A percentile compares a stretch with the other conserved stretches of the same genome.
These are phyloP conservation scores for Lentinula edodes DNA, from an alignment of 768 basidiomycete species.

Conservation along the genomic window DNA sequence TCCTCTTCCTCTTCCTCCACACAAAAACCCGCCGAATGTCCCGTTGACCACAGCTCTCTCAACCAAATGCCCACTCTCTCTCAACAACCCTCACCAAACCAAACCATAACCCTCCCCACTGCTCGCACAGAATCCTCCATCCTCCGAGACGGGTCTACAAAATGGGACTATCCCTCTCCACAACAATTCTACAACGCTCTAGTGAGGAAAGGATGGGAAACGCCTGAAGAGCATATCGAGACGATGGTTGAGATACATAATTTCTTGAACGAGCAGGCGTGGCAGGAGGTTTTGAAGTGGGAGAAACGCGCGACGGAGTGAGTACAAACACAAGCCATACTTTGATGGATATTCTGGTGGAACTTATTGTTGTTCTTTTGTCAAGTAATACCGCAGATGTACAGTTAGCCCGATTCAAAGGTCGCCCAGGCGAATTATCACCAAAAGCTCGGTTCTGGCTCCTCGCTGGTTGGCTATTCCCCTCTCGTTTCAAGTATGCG, in stretches of 20 bases:
- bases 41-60: constrained; percentile 53
- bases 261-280: constrained; percentile 94
- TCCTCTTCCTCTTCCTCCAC: constrained; percentile 10
- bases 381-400: constrained; percentile 54
- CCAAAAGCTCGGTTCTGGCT: constrained; percentile 90
- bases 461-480: constrained; percentile 85
- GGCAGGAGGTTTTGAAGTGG: constrained; percentile 93
- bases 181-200: constrained; percentile 99
- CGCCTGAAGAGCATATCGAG: constrained; percentile 92
- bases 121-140: constrained; percentile 80
- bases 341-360: neutral
- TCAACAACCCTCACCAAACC: constrained; percentile 56
- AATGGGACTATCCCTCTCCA: constrained; percentile 95
- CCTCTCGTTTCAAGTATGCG: constrained; percentile 83
- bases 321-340: constrained; percentile 19
- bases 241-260: constrained; percentile 99
- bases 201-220: constrained; percentile 94
- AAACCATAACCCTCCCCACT: constrained; percentile 59
- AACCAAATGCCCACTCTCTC: constrained; percentile 90
- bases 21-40: constrained; percentile 32
- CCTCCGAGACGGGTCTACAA: constrained; percentile 53
- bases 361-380: constrained; percentile 2
- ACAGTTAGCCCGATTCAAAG: constrained; percentile 80
- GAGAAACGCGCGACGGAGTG: constrained; percentile 67
- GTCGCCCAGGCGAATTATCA: constrained; percentile 87